Percentiles rank a stretch among this genome's conserved stretches.
Evolutionary conservation across 148 eudicot genomes (phyloP).

Genomic region (Drosera capensis): DNA sequence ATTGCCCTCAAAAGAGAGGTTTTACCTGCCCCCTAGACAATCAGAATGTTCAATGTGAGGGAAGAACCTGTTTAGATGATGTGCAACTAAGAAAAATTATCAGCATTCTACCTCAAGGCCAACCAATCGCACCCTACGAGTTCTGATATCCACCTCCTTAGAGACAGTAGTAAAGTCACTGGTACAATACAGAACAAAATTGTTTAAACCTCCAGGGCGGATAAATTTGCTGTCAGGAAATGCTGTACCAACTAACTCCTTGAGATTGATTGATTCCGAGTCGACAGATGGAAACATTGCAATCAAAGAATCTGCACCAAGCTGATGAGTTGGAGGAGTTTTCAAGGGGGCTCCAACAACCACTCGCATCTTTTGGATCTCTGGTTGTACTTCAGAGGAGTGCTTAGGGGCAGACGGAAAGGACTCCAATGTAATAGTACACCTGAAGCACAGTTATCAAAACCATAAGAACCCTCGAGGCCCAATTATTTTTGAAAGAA

Average conservation of each 20-base stretch:
- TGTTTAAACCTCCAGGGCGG: conserved; percentile 57
- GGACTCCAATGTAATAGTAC: conserved; percentile 65
- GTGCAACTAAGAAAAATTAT: no score
- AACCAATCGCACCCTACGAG: conserved; percentile 84
- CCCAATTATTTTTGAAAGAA: no score
- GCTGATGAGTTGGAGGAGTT: conserved; percentile 52
- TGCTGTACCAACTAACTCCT: conserved; percentile 36
- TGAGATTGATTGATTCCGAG: conserved; percentile 42
- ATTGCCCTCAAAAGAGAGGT: conserved; percentile 86
- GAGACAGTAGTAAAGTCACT: conserved; percentile 74
- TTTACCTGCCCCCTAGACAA: conserved; percentile 88
- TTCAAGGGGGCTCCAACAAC: conserved; percentile 60
- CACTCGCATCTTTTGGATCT: conserved; percentile 63
- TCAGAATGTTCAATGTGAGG: conserved; percentile 6
- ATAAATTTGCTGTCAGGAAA: conserved; percentile 27
- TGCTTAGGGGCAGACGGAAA: conserved; percentile 50
- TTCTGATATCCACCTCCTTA: conserved; percentile 76
- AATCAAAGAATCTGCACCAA: conserved; percentile 34
- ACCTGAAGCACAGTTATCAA: conserved; percentile 56
- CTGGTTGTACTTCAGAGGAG: conserved; percentile 33
- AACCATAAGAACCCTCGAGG: no score
- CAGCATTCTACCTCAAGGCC: conserved; percentile 99
- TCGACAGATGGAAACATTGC: conserved; percentile 53
- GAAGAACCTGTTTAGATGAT: no score
- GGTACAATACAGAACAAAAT: conserved; percentile 57